A percentile compares a stretch with the other conserved stretches of the same genome.
These are phyloP conservation scores for Cercophora newfieldiana DNA, from an alignment of 495 filamentous ascomycete species.

Conservation along the genomic window DNA sequence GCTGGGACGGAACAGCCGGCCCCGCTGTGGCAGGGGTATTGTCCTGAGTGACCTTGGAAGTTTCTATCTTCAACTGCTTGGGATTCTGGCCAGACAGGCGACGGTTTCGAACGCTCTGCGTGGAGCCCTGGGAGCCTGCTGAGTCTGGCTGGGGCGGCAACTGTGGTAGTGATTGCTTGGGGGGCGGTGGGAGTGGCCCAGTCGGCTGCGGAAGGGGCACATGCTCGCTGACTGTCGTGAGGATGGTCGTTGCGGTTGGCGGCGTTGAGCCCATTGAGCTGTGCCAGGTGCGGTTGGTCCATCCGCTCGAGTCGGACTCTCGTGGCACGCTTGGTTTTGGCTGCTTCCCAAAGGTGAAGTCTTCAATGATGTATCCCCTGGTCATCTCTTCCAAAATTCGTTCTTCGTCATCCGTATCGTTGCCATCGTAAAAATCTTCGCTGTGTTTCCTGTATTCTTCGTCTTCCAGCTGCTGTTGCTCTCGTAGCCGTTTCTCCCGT, in stretches of 20 bases:
- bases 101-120: conserved; percentile 69
- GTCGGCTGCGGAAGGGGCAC: conserved; percentile 30
- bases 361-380: conserved; percentile 80
- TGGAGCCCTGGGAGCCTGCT: conserved; percentile 33
- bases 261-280: conserved; percentile 80
- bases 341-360: conserved; percentile 76
- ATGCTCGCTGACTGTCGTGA: conserved; percentile 78
- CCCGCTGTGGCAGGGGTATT: conserved; percentile 42
- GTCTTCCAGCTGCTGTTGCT: conserved; percentile 37
- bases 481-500: conserved; percentile 47
- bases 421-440: conserved; percentile 56
- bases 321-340: conserved; percentile 77
- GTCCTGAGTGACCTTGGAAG: conserved; percentile 47
- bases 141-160: conserved; percentile 33
- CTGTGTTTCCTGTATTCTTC: conserved; percentile 38
- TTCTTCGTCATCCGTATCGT: conserved; percentile 88
- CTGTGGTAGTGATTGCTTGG: conserved; percentile 32
- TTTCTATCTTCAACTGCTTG: conserved; percentile 90
- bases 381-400: conserved; percentile 92
- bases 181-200: conserved; percentile 40
- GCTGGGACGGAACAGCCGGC: conserved; percentile 44
- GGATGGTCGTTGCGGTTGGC: conserved; percentile 66
- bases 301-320: conserved; percentile 84
- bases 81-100: conserved; percentile 76
- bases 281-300: conserved; percentile 83